phyloP scores from a whole-genome alignment of 2,329 filamentous ascomycete species.

The Ceratocystis cubensis region DNA sequence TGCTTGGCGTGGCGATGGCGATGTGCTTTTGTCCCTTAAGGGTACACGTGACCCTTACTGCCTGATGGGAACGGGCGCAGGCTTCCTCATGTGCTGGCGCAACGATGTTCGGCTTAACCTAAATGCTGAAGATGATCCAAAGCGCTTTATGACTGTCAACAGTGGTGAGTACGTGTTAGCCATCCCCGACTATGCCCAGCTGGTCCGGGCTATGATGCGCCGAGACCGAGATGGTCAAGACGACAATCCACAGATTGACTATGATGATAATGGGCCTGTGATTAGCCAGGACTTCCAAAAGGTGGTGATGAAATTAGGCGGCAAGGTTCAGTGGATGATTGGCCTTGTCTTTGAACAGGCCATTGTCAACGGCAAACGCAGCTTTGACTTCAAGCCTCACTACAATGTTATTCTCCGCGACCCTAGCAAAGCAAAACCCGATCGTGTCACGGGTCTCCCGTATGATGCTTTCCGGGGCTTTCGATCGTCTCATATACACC shows the following conservation, averaged over 20 bases:
- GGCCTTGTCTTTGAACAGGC: conserved; percentile 88
- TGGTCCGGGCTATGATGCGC: conserved; percentile 56
- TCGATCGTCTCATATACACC: conserved; percentile 88
- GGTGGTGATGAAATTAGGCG: conserved; percentile 95
- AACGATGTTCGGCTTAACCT: conserved; percentile 84
- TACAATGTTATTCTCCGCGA: conserved; percentile 82
- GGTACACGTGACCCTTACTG: conserved; percentile 85
- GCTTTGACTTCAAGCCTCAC: conserved; percentile 81
- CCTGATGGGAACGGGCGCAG: conserved; percentile 82
- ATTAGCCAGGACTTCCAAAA: conserved; percentile 74
- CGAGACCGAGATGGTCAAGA: conserved; percentile 37
- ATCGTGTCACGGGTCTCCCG: conserved; percentile 34
- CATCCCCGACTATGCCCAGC: conserved; percentile 82
- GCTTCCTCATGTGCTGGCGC: conserved; percentile 97
- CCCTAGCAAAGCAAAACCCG: conserved; percentile 56
- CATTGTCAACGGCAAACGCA: conserved; percentile 56
- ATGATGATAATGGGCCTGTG: neutral
- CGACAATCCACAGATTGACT: conserved; percentile 27
- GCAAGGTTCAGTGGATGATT: conserved; percentile 84
- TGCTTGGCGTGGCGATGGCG: conserved; percentile 88
- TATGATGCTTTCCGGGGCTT: conserved; percentile 98
- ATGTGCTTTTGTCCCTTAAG: conserved; percentile 87
- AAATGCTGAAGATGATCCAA: conserved; percentile 72
- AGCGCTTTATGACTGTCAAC: conserved; percentile 87
- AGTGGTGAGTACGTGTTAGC: conserved; percentile 92